phyloP scores from a whole-genome alignment of 768 basidiomycete species.

The Xanthoconium stramineum region DNA sequence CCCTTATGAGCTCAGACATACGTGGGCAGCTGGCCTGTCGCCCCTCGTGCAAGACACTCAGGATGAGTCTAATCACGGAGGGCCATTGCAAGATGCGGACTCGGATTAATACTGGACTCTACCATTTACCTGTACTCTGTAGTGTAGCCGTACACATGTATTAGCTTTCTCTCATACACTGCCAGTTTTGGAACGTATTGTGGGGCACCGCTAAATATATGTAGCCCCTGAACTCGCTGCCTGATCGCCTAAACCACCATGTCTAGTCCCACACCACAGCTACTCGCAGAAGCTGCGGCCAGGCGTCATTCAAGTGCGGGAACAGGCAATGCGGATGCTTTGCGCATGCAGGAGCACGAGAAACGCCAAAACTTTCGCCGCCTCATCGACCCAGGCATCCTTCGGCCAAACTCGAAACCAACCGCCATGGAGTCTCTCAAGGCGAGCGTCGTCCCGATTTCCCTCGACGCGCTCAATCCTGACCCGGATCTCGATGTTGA shows the following conservation, averaged over 20 bases:
- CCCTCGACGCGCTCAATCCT: background rate
- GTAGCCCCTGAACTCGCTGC: conserved; percentile 17
- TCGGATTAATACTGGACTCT: conserved; percentile 10
- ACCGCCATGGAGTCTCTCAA: conserved; percentile 60
- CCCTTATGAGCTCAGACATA: conserved; percentile 11
- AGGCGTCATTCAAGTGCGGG: conserved; percentile 16
- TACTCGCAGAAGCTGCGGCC: conserved; percentile 29
- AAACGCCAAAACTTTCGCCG: conserved; percentile 70
- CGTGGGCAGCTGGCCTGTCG: conserved; percentile 8
- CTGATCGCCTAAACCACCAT: conserved; percentile 5
- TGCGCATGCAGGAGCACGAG: conserved; percentile 50
- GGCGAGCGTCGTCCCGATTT: conserved; percentile 34
- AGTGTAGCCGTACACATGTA: background rate
- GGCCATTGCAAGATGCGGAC: conserved; percentile 18
- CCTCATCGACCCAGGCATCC: conserved; percentile 75
- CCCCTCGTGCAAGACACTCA: conserved; percentile 3
- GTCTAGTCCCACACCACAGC: conserved; percentile 19
- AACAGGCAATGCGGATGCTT: conserved; percentile 1
- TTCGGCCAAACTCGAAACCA: conserved; percentile 63
- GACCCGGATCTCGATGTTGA: background rate
- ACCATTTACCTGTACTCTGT: background rate
- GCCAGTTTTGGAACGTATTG: too few relatives aligned
- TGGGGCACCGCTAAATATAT: background rate
- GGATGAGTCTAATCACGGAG: conserved; percentile 21
- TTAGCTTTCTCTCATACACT: too few relatives aligned